These are phyloP conservation scores for Ordospora colligata DNA, from an alignment of 371 early-diverging fungal genomes.

Conservation along the genomic window DNA sequence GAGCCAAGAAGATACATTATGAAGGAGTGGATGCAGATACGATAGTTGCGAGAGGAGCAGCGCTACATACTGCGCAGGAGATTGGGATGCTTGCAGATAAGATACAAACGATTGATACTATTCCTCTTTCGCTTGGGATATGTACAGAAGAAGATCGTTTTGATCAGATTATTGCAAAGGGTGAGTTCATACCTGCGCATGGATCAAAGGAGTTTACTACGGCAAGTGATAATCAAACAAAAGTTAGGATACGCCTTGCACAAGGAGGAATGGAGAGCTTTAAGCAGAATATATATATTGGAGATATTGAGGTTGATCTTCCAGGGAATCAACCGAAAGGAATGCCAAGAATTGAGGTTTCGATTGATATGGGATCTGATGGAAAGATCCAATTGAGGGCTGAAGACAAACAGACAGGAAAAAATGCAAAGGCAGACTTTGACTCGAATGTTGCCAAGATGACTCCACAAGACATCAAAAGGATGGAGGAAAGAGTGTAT, in stretches of 20 bases:
- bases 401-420: constrained; percentile 64
- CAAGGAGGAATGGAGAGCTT: constrained; percentile 80
- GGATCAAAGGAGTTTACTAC: constrained; percentile 82
- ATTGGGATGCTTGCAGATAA: constrained; percentile 69
- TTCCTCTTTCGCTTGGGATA: constrained; percentile 77
- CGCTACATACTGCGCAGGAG: constrained; percentile 83
- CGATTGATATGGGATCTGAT: constrained; percentile 67
- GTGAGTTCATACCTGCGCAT: constrained; percentile 77
- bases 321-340: constrained; percentile 68
- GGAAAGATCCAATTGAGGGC: constrained; percentile 67
- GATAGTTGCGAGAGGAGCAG: constrained; percentile 92
- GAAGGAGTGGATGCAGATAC: constrained; percentile 63
- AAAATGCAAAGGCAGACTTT: constrained; percentile 63
- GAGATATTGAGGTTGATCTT: constrained; percentile 75
- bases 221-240: constrained; percentile 79
- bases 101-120: constrained; percentile 73
- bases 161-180: constrained; percentile 79
- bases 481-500: constrained; percentile 47
- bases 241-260: constrained; percentile 77
- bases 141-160: constrained; percentile 89
- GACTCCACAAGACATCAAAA: constrained; percentile 62
- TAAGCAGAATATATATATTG: constrained; percentile 80
- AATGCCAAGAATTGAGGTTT: constrained; percentile 65
- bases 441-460: constrained; percentile 35
- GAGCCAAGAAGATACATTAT: constrained; percentile 55